Evolutionary conservation across 192 early-diverging fungal species (phyloP).

Genomic region (Podila clonocystis): DNA sequence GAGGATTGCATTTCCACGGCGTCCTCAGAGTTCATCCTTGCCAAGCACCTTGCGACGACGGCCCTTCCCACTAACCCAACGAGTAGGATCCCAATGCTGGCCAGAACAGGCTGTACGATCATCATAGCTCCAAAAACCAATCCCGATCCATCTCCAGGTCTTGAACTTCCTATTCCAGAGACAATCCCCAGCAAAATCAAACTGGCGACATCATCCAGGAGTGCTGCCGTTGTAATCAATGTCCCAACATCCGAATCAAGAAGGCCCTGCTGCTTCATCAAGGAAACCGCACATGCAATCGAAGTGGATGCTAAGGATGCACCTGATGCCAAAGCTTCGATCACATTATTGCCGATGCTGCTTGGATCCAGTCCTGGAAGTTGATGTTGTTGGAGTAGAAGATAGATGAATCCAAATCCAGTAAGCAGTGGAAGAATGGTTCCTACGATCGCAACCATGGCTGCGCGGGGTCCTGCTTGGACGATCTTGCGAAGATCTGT

Average conservation of each 20-base stretch:
- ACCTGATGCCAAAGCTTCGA: conserved; percentile 27
- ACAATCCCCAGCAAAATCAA: conserved; percentile 37
- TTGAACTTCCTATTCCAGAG: conserved; percentile 10
- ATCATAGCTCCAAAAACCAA: neutral
- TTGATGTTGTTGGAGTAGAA: too few species aligned
- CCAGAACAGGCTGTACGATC: too few species aligned
- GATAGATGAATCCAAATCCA: conserved; percentile 25
- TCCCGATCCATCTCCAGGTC: neutral
- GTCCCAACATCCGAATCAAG: conserved; percentile 27
- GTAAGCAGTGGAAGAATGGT: conserved; percentile 35
- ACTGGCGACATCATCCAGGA: conserved; percentile 42
- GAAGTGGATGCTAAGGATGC: conserved; percentile 55
- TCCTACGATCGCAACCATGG: conserved; percentile 22
- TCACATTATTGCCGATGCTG: neutral
- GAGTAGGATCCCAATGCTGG: too few species aligned
- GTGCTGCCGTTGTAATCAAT: conserved; percentile 38
- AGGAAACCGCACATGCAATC: conserved; percentile 25
- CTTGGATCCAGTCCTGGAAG: too few species aligned
- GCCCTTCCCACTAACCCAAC: too few species aligned
- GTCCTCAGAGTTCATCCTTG: too few species aligned
- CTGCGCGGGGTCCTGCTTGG: conserved; percentile 2
- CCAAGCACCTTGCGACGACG: too few species aligned
- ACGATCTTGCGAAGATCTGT: conserved; percentile 7
- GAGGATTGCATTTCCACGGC: too few species aligned
- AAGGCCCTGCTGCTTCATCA: conserved; percentile 41